Evolutionary conservation across 768 basidiomycete genomes (phyloP).

Genomic region (Hericium rajendrae): DNA sequence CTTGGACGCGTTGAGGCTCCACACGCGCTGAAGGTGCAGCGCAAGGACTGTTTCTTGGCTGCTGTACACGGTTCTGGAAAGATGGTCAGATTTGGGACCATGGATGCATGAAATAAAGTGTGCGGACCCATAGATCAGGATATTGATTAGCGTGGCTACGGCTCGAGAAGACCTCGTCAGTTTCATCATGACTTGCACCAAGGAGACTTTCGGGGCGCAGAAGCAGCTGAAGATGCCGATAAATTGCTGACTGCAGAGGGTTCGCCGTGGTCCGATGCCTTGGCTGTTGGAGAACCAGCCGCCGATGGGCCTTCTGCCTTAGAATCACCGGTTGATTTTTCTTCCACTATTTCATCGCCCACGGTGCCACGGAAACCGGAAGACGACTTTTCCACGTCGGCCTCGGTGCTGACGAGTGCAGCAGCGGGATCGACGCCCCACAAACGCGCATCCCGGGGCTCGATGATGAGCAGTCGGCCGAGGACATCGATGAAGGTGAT

Average conservation of each 20-base stretch:
- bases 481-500: conserved; percentile 25
- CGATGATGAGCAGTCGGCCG: conserved; percentile 29
- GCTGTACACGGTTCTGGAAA: conserved; percentile 18
- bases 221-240: no score
- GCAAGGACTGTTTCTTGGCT: conserved; percentile 27
- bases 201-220: not conserved
- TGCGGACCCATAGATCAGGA: conserved; percentile 27
- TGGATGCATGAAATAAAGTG: not conserved
- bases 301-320: not conserved
- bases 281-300: not conserved
- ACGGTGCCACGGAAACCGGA: no score
- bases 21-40: conserved; percentile 24
- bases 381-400: not conserved
- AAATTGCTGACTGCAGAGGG: no score
- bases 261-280: no score
- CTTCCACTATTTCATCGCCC: no score
- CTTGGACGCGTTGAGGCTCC: conserved; percentile 23
- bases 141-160: conserved; percentile 18
- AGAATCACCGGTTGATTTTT: not conserved
- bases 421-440: conserved; percentile 21
- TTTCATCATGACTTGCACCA: conserved; percentile 15
- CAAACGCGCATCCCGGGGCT: conserved; percentile 24
- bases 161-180: conserved; percentile 20
- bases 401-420: not conserved
- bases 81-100: not conserved